These are phyloP conservation scores for Aphanomyces stellatus DNA, from an alignment of 352 stramenopile species.

Conservation along the genomic window DNA sequence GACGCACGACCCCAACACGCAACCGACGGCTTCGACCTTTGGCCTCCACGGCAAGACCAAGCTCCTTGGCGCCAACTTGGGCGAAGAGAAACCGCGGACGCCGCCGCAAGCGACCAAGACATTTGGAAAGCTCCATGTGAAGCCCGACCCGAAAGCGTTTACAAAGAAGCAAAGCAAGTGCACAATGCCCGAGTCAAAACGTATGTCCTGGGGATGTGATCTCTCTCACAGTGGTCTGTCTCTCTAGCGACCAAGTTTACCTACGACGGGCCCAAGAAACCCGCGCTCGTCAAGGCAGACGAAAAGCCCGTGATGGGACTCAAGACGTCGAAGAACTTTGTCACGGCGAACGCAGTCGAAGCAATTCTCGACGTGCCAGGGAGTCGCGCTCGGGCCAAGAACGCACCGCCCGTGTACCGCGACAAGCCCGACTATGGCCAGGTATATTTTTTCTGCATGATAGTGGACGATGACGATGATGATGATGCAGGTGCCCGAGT, in stretches of 20 bases:
- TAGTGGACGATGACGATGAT: too few relatives aligned
- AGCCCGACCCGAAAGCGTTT: conserved; percentile 64
- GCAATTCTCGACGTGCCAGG: conserved; percentile 77
- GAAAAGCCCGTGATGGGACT: conserved; percentile 90
- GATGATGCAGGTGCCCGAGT: conserved; percentile 82
- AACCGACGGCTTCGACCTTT: conserved; percentile 85
- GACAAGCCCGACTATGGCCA: conserved; percentile 91
- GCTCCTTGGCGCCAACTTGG: conserved; percentile 58
- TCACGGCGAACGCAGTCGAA: conserved; percentile 90
- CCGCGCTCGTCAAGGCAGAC: conserved; percentile 64
- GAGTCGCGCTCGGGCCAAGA: conserved; percentile 43
- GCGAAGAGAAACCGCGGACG: conserved; percentile 41
- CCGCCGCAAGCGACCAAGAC: conserved; percentile 31
- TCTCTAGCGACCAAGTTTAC: conserved; percentile 58
- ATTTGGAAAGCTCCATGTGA: conserved; percentile 47
- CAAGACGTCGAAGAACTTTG: conserved; percentile 89
- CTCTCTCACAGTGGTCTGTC: neutral
- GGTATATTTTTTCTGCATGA: neutral
- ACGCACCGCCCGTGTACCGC: conserved; percentile 66
- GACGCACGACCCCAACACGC: conserved; percentile 77
- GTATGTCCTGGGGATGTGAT: conserved; percentile 37
- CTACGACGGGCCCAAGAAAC: conserved; percentile 50
- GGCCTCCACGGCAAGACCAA: conserved; percentile 59
- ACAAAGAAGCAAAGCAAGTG: conserved; percentile 46
- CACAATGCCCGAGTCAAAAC: conserved; percentile 22